phyloP scores from a whole-genome alignment of 2,329 filamentous ascomycete genomes.

The Cephalotrichum gorgonifer region DNA sequence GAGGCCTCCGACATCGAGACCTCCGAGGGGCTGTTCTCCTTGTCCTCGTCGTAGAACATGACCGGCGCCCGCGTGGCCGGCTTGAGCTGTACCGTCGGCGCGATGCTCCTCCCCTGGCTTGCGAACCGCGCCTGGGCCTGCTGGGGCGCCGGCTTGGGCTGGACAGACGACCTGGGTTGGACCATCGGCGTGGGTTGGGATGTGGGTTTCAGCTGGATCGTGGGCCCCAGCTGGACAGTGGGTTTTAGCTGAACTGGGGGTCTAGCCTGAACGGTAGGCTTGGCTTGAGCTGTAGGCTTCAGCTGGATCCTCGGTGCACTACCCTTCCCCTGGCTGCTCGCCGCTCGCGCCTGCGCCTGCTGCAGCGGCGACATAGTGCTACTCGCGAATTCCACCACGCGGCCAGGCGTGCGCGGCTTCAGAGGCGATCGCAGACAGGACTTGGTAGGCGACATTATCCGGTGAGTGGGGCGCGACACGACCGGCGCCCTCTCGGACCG shows the following conservation, averaged over 20 bases:
- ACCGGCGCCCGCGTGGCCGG: conserved; percentile 4
- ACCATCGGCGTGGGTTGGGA: too few species aligned
- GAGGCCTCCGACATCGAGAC: conserved; percentile 8
- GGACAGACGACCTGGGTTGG: too few species aligned
- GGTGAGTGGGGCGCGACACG: conserved; percentile 36
- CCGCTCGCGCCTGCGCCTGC: conserved; percentile 17
- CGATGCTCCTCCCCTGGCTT: conserved; percentile 20
- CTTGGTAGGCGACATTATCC: conserved; percentile 43
- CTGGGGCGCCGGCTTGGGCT: too few species aligned
- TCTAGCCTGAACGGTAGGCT: background rate
- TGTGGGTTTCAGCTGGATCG: too few species aligned
- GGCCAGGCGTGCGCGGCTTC: conserved; percentile 47
- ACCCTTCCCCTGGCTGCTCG: background rate
- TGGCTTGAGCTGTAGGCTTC: background rate
- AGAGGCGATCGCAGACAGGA: conserved; percentile 46
- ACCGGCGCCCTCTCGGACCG: conserved; percentile 2
- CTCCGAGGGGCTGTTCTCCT: conserved; percentile 20
- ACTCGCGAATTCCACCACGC: conserved; percentile 47
- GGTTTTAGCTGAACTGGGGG: background rate
- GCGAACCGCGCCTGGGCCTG: background rate
- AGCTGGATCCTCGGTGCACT: background rate
- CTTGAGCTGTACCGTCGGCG: conserved; percentile 8
- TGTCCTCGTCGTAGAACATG: conserved; percentile 13
- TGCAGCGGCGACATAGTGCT: conserved; percentile 35
- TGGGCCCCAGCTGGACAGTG: background rate